Evolutionary conservation across 768 basidiomycete species (phyloP), one percentile per base, ranked within the genome.

Genomic region (Pisolithus albus): DNA sequence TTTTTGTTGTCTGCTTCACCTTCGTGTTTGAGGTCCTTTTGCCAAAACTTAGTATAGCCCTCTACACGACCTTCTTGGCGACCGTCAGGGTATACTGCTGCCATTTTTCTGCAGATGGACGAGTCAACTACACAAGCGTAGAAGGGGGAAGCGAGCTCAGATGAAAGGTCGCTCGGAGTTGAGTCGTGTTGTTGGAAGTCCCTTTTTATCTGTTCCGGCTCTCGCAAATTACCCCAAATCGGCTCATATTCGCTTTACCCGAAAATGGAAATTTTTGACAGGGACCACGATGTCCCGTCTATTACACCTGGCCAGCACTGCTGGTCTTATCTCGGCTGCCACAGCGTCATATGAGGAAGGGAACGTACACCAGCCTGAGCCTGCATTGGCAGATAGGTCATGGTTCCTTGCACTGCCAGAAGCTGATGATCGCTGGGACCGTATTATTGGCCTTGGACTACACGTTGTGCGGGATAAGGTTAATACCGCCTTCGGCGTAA

Each of bases 31-130:
- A 82, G 73, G 67, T 95, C 87, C 65, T 86, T 84, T 56, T 93
- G 79, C 94, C 95, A 99, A 72, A 91, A 92, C 63, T 81, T 82
- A 59, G 86, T 86, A 73, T 99, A 98, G 69, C 82, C 83, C 65
- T 81, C 82, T 43, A 92, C 86, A 45, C 90, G 88, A 57, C 74
- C 71, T 57, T 74, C 72, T 46, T 81, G 71, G 47, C 86, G 83
- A 50, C 80, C 83, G 59, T 88, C 87, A 30, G 66, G 51, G 36
- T 70, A 70, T 55, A 68, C 64, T 41, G 55, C 59, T 13, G 64
- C 49, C 51, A 28, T 32, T 52, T 21, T 47, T 32, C 8, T 49
- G 18, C 26, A 15, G 21, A 47, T 30, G 40, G 8, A 16, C 44
- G 16, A 6, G 46, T 52, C 21, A 30, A 36, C 7, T 30, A 44